A percentile compares a stretch with the other conserved stretches of the same genome.
These are phyloP conservation scores for Cicer arietinum DNA, from an alignment of 306 rosid species.

Conservation along the genomic window DNA sequence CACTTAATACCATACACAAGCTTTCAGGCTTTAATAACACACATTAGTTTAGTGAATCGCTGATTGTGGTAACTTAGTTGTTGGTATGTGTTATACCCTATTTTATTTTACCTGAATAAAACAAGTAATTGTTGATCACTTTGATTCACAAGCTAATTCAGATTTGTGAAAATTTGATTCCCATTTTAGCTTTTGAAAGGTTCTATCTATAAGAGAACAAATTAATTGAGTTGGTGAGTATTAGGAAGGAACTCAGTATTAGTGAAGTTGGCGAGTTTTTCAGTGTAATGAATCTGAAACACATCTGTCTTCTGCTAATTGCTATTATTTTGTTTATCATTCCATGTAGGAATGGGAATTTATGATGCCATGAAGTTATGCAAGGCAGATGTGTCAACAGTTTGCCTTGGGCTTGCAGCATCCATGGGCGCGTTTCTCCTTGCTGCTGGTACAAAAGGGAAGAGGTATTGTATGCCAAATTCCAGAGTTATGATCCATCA, in stretches of 20 bases:
- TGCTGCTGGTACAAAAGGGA: constrained; percentile 88
- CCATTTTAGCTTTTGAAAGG: neutral
- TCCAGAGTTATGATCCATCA: constrained; percentile 96
- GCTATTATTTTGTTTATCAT: constrained; percentile 37
- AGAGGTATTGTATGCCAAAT: constrained; percentile 98
- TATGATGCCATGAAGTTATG: constrained; percentile 97
- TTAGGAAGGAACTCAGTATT: constrained; percentile 13
- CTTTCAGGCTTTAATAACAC: constrained; percentile 4
- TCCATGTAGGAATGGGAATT: constrained; percentile 87
- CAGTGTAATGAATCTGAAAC: constrained; percentile 27
- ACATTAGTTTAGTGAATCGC: constrained; percentile 20
- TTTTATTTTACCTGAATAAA: neutral
- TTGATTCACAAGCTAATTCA: constrained; percentile 24
- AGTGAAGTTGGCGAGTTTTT: neutral
- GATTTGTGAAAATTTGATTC: constrained; percentile 14
- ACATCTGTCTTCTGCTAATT: constrained; percentile 32
- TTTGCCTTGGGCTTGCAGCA: constrained; percentile 95
- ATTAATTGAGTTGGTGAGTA: constrained; percentile 17
- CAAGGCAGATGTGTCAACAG: constrained; percentile 94
- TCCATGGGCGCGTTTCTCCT: constrained; percentile 98
- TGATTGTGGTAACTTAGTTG: constrained; percentile 28
- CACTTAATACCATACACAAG: neutral
- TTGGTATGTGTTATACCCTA: constrained; percentile 13
- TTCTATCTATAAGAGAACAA: constrained; percentile 7
- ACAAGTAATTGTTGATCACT: constrained; percentile 4